phyloP scores from a whole-genome alignment of 2,329 filamentous ascomycete species.

The Fusarium tanahbumbuense region DNA sequence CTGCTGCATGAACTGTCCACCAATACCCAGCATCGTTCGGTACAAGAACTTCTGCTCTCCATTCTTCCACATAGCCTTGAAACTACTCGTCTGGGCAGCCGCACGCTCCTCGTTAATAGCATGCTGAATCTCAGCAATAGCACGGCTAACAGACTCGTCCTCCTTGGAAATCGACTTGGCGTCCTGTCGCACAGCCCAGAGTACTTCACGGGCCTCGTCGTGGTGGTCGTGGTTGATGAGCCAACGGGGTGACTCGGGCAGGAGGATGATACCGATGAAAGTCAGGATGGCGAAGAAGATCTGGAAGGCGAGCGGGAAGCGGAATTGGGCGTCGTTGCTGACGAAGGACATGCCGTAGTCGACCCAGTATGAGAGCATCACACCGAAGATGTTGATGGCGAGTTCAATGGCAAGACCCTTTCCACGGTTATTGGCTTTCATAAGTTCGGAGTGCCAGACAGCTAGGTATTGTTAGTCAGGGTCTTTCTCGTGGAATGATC shows the following conservation, averaged over 20 bases:
- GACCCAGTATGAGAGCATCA: constrained; percentile 52
- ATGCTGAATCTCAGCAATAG: constrained; percentile 53
- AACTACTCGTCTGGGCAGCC: constrained; percentile 50
- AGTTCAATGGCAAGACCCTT: constrained; percentile 47
- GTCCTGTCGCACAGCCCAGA: constrained; percentile 48
- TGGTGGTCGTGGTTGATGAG: constrained; percentile 54
- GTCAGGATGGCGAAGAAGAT: constrained; percentile 55
- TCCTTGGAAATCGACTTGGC: constrained; percentile 43
- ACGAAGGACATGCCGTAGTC: constrained; percentile 55
- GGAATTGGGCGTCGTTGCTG: constrained; percentile 54
- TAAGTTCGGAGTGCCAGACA: constrained; percentile 57
- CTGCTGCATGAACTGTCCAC: constrained; percentile 60
- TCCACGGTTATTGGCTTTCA: constrained; percentile 55
- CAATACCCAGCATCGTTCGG: constrained; percentile 55
- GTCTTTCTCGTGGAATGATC: accelerated
- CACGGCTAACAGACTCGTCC: constrained; percentile 43
- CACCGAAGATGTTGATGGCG: constrained; percentile 55
- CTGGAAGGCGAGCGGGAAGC: constrained; percentile 60
- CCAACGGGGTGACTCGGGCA: constrained; percentile 60
- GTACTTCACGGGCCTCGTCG: constrained; percentile 56
- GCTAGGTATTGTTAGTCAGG: constrained; percentile 29
- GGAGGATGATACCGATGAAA: constrained; percentile 48
- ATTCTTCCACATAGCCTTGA: constrained; percentile 55
- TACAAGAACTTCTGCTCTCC: constrained; percentile 56
- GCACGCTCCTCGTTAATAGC: constrained; percentile 55